These are phyloP conservation scores for Liriodendron chinense DNA, from an alignment of 164 flowering plant genomes.

Conservation along the genomic window DNA sequence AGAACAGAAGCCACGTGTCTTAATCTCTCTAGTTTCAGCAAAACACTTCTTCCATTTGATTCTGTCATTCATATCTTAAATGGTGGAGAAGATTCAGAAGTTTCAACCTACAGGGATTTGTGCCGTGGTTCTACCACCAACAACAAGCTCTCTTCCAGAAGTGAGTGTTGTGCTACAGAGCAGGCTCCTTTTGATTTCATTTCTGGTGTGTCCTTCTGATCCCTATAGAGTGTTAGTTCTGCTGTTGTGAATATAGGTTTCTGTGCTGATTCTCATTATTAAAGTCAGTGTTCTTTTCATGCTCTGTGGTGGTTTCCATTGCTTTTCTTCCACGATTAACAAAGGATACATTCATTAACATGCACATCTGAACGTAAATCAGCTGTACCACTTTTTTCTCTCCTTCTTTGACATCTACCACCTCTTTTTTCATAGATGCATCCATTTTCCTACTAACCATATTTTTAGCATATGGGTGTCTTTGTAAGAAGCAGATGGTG, in stretches of 20 bases:
- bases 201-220: conserved; percentile 20
- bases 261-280: conserved; percentile 20
- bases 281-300: conserved; percentile 6
- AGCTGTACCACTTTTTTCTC: not conserved
- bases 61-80: conserved; percentile 5
- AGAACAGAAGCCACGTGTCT: conserved; percentile 16
- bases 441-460: not conserved
- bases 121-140: conserved; percentile 7
- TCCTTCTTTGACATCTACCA: too few species aligned
- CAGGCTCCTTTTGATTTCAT: conserved; percentile 49
- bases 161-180: conserved; percentile 21
- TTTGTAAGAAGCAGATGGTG: too few species aligned
- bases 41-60: conserved; percentile 24
- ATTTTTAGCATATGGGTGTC: not conserved
- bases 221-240: not conserved
- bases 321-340: not conserved
- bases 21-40: conserved; percentile 13
- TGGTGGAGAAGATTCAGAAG: conserved; percentile 13
- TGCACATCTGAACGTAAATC: not conserved
- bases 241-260: conserved; percentile 24
- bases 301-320: conserved; percentile 1
- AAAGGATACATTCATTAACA: too few species aligned
- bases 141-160: conserved; percentile 14
- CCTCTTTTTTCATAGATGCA: too few species aligned
- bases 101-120: conserved; percentile 7